Evolutionary conservation across 139 green algal species (phyloP).

Genomic region (Ettlia oleoabundans): DNA sequence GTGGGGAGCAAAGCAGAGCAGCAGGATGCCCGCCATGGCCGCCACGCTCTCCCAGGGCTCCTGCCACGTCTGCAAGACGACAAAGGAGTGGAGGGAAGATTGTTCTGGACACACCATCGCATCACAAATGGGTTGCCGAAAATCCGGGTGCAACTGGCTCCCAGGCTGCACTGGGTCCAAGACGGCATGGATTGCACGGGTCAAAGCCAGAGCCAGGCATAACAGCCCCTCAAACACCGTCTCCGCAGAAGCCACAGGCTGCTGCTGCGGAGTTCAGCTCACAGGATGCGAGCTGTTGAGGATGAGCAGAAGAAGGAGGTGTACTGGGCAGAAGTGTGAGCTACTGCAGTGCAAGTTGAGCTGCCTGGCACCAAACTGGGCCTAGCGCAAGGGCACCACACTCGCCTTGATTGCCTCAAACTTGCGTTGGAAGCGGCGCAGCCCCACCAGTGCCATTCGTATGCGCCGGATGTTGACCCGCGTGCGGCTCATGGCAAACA

Average conservation of each 20-base stretch:
- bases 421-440: slow-evolving; percentile 7
- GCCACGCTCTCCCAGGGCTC: slow-evolving; percentile 24
- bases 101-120: not conserved
- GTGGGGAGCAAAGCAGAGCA: slow-evolving; percentile 14
- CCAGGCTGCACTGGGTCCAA: too few species aligned
- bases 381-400: not conserved
- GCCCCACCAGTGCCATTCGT: slow-evolving; percentile 9
- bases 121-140: not conserved
- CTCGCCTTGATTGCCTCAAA: slow-evolving; percentile 19
- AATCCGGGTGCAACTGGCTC: not conserved
- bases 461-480: slow-evolving; percentile 39
- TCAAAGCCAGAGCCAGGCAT: too few species aligned
- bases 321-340: too few species aligned
- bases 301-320: too few species aligned
- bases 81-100: not conserved
- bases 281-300: too few species aligned
- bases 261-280: too few species aligned
- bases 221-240: too few species aligned
- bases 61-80: slow-evolving; percentile 30
- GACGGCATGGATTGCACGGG: too few species aligned
- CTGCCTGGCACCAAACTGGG: not conserved
- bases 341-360: too few species aligned
- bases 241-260: too few species aligned
- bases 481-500: slow-evolving; percentile 37
- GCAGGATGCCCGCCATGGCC: not conserved